phyloP scores from a whole-genome alignment of 176 grass and related monocot genomes.

The Coix lacrymajobi region DNA sequence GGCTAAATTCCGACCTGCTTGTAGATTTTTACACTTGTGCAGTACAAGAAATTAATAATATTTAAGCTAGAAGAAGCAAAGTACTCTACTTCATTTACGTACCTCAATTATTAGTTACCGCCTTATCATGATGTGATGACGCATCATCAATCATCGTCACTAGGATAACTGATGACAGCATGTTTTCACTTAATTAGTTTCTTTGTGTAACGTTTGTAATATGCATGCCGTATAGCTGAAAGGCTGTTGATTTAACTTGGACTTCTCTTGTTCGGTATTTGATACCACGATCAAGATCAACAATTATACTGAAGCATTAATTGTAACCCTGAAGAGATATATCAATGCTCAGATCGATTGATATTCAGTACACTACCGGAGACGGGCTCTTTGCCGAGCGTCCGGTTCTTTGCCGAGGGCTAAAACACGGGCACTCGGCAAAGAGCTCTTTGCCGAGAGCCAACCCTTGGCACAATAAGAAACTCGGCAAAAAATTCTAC shows the following conservation, averaged over 20 bases:
- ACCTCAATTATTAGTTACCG: background rate
- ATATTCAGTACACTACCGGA: too few species aligned
- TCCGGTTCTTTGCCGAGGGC: too few species aligned
- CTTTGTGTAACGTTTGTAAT: background rate
- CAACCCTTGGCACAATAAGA: too few species aligned
- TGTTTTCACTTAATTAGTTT: background rate
- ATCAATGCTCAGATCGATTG: too few species aligned
- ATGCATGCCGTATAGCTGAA: background rate
- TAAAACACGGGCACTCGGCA: too few species aligned
- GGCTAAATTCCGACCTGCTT: background rate
- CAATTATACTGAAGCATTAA: background rate
- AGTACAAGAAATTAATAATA: background rate
- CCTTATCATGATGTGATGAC: background rate
- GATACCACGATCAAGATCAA: background rate
- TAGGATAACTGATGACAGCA: background rate
- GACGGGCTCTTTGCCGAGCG: too few species aligned
- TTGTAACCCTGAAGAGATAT: too few species aligned
- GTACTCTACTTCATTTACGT: background rate
- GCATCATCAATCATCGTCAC: background rate
- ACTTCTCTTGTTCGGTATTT: background rate
- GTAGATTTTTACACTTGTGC: background rate
- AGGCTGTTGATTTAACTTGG: background rate
- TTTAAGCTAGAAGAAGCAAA: background rate
- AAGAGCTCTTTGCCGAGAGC: too few species aligned
- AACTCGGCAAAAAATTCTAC: too few species aligned